Conservation (phyloP, 2,329 filamentous ascomycete genomes). For the Aphanoascus verrucosus region DNA sequence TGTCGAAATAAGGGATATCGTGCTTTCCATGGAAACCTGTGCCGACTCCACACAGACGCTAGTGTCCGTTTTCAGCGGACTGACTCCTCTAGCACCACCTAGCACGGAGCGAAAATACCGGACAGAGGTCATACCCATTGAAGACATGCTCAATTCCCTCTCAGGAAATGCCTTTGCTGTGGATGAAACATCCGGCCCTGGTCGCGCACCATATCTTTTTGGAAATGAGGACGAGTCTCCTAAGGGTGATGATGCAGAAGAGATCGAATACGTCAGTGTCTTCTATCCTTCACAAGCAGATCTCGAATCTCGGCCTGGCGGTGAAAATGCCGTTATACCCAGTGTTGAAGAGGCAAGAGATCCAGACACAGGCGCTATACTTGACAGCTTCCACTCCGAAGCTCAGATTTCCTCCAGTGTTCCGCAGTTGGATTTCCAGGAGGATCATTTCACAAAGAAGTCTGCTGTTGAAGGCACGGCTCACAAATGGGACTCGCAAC, state of each 20-base stretch:
- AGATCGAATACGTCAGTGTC: slow-evolving; percentile 45
- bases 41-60: slow-evolving; percentile 95
- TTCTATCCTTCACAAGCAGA: slow-evolving; percentile 40
- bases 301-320: slow-evolving; percentile 18
- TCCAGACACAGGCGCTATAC: slow-evolving; percentile 27
- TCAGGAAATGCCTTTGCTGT: slow-evolving; percentile 32
- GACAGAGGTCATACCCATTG: slow-evolving; percentile 72
- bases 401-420: slow-evolving; percentile 47
- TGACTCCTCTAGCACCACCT: slow-evolving; percentile 73
- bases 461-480: slow-evolving; percentile 54
- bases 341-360: neutral
- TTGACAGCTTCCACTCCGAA: slow-evolving; percentile 45
- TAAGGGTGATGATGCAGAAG: slow-evolving; percentile 30
- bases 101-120: slow-evolving; percentile 76
- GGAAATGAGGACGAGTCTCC: slow-evolving; percentile 32
- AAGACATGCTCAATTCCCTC: slow-evolving; percentile 83
- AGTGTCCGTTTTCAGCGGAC: slow-evolving; percentile 63
- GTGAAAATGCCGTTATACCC: slow-evolving; percentile 20
- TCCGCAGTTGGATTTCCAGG: slow-evolving; percentile 59
- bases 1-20: slow-evolving; percentile 70
- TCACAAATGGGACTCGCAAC: slow-evolving; percentile 68
- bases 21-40: slow-evolving; percentile 86
- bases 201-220: slow-evolving; percentile 36
- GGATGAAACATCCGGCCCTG: slow-evolving; percentile 10
- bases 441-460: slow-evolving; percentile 62